These are phyloP conservation scores for Paraleonurus japonicus DNA, from an alignment of 257 asterid species.

Conservation along the genomic window DNA sequence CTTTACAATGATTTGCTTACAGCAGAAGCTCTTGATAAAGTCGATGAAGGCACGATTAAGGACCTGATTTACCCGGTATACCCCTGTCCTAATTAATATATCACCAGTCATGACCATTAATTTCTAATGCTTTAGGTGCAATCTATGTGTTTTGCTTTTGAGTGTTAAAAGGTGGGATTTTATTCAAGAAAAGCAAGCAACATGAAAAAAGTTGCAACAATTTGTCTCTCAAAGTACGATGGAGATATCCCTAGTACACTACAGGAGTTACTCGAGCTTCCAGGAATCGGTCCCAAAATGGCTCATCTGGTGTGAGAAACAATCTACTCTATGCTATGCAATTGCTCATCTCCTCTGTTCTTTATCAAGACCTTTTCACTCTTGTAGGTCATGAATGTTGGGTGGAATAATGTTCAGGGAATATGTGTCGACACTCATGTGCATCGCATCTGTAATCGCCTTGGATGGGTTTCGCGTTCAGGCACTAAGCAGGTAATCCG, in stretches of 20 bases:
- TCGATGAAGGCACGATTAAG: constrained; percentile 68
- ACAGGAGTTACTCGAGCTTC: constrained; percentile 82
- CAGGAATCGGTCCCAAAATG: constrained; percentile 99
- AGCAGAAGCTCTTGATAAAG: constrained; percentile 68
- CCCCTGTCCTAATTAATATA: constrained; percentile 1
- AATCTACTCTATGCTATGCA: neutral
- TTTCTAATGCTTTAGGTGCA: neutral
- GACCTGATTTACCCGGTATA: constrained; percentile 81
- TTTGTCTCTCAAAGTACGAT: constrained; percentile 61
- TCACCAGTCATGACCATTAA: neutral
- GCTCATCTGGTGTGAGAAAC: constrained; percentile 80
- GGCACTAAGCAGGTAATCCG: constrained; percentile 69
- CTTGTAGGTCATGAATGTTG: constrained; percentile 88
- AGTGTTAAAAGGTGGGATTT: constrained; percentile 73
- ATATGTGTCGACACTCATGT: constrained; percentile 99
- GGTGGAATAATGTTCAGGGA: constrained; percentile 95
- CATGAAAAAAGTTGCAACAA: constrained; percentile 82
- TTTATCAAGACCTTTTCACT: neutral
- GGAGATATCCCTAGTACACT: constrained; percentile 93
- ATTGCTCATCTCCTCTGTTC: constrained; percentile 3
- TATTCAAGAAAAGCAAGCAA: constrained; percentile 89
- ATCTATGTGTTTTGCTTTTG: constrained; percentile 12
- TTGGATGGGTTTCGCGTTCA: constrained; percentile 89
- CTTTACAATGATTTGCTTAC: constrained; percentile 73
- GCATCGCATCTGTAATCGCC: constrained; percentile 92